Base-by-base conservation (phyloP, 768 basidiomycete species). In the Boletus rubropictus region DNA sequence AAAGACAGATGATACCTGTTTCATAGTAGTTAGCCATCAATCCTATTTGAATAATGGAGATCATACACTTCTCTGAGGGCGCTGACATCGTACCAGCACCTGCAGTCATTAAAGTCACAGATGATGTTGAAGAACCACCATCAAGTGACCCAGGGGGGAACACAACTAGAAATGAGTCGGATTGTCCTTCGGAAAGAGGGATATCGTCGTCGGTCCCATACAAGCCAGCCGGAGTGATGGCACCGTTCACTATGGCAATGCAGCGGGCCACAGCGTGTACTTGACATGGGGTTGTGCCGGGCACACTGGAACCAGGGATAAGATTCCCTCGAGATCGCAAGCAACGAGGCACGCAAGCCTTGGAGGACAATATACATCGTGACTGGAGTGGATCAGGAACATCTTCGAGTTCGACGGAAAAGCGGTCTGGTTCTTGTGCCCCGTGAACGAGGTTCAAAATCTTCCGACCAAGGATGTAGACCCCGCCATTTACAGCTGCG, bases 71-170 rank as follows among this genome's bases (percentile, higher is more conserved):
- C 3, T 80, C 86, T 40, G 72, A 69, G 0, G 91, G 91, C 18
- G 86, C 75, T 5, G 85, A 82, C 69, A 89, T 70, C 12, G 83
- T 83, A 8, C 79, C 82, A 58, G 84, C 79, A 3, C 90, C 91
- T 1, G 81, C 78, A 18, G 86, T 69, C 28, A 93, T 64, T 1
- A 75, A 80, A 39, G 81, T 82, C 3, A 79, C 83, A 4, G 81
- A 69, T 2, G 69, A 69, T 5, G 64, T 64, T 3, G 72, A 69
- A 18, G 81, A 81, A 22, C 72, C 78, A 33, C 51, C 62, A 2
- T 62, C 44, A 7, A 87, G 57, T 0, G 80, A 77, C 1, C 69
- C 70, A 1, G 90, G 91, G 0, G 90, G 86, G 53, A 91, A 89
- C 5, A 91, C 74, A 5, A 92, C 60, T 12, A 91, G 62, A 2